A percentile compares a stretch with the other conserved stretches of the same genome.
phyloP scores from a whole-genome alignment of 2,329 filamentous ascomycete species.

The Colletotrichum graminicola region DNA sequence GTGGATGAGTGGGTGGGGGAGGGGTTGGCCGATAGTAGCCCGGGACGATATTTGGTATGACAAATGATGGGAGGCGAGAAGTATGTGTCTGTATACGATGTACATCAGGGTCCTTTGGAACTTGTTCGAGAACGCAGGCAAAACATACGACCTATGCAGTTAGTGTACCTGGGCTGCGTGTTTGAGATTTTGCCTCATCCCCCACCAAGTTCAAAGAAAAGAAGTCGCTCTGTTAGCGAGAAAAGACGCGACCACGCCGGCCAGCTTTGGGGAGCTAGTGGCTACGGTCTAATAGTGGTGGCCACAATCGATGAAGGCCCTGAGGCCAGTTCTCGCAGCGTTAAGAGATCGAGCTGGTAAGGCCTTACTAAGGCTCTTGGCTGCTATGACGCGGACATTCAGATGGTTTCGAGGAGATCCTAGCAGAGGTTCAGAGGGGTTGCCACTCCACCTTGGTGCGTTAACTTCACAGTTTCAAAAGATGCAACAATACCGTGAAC shows the following conservation, averaged over 20 bases:
- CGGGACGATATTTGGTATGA: constrained; percentile 4
- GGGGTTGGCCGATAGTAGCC: constrained; percentile 3
- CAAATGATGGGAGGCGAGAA: constrained; percentile 18
- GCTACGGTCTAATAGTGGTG: background rate
- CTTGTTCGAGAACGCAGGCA: background rate
- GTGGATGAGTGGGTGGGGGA: constrained; percentile 7
- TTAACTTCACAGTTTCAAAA: constrained; percentile 34
- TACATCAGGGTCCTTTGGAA: constrained; percentile 3
- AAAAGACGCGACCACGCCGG: background rate
- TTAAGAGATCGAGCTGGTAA: background rate
- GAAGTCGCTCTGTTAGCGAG: background rate
- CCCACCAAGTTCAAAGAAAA: background rate
- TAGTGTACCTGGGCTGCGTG: background rate
- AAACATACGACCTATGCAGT: background rate
- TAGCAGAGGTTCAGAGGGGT: constrained; percentile 12
- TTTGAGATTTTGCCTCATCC: background rate
- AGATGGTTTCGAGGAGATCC: constrained; percentile 1
- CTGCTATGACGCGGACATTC: constrained; percentile 38
- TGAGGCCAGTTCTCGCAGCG: background rate
- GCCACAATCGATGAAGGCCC: background rate
- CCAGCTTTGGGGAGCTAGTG: background rate
- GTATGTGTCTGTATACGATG: no score
- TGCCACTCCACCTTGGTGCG: constrained; percentile 9
- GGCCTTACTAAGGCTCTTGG: background rate
- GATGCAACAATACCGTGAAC: constrained; percentile 38